Base-by-base conservation (phyloP, 805 yeast genomes). In the Jamesozyma piceae region DNA sequence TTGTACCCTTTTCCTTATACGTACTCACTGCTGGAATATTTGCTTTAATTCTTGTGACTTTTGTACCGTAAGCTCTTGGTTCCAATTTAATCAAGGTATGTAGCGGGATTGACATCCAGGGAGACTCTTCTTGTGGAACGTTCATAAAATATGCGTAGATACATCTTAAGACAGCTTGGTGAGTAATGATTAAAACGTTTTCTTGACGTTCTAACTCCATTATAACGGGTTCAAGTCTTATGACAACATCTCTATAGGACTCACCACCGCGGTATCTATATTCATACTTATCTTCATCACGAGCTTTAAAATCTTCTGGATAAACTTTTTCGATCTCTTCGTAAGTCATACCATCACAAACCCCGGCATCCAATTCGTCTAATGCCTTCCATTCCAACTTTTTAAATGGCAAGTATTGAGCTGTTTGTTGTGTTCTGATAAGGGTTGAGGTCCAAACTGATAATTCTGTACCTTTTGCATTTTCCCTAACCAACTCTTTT, bases 171-270 rank as follows among this genome's bases (percentile, higher is more conserved):
- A 92, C 97, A 0, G 97, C 97, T 65, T 92, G 99, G 63, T 92
- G 99, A 3, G 98, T 92, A 35, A 92, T 92, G 46, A 92, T 90
- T 59, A 92, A 71, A 39, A 92, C 88, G 62, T 92, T 89, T 55
- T 92, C 97, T 65, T 90, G 97, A 46, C 97, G 80, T 66, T 92
- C 99, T 50, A 92, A 73, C 64, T 92, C 98, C 98, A 92, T 92
- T 48, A 92, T 92, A 51, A 92, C 88, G 4, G 99, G 99, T 61
- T 92, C 99, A 43, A 92, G 71, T 44, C 99, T 72, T 35, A 89
- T 82, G 36, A 90, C 96, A 33, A 92, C 95, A 55, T 92, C 99
- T 44, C 95, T 75, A 63, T 92, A 92, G 4, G 95, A 83, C 65
- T 92, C 99, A 36, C 99, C 99, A 10, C 97, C 97, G 35, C 96